These are phyloP conservation scores for Trametes coccinea DNA, from an alignment of 768 basidiomycete genomes.

Conservation along the genomic window DNA sequence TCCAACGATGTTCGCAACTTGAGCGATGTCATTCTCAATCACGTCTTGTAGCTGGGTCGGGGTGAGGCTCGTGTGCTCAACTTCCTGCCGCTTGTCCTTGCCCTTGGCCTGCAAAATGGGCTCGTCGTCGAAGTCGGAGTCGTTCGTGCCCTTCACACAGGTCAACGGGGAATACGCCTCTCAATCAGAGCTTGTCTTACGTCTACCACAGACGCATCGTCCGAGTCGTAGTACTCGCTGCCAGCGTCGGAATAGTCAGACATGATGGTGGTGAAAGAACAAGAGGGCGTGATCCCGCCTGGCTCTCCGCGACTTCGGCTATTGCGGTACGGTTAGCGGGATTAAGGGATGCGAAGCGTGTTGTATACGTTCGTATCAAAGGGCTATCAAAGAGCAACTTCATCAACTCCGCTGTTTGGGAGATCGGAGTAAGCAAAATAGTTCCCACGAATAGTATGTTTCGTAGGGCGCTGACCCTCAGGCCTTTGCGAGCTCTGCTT, in stretches of 20 bases:
- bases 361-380: too few relatives aligned
- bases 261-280: slow-evolving; percentile 23
- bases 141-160: slow-evolving; percentile 24
- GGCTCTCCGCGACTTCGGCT: background rate
- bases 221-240: slow-evolving; percentile 30
- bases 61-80: slow-evolving; percentile 29
- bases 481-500: too few relatives aligned
- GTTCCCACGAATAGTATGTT: too few relatives aligned
- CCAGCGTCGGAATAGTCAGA: slow-evolving; percentile 32
- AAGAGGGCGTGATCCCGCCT: background rate
- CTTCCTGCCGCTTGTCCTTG: slow-evolving; percentile 24
- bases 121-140: slow-evolving; percentile 25
- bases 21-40: slow-evolving; percentile 27
- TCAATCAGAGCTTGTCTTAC: slow-evolving; percentile 13
- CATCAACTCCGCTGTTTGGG: too few relatives aligned
- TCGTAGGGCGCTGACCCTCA: too few relatives aligned
- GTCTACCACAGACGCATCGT: slow-evolving; percentile 22
- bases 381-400: too few relatives aligned
- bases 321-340: background rate
- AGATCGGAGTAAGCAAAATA: too few relatives aligned
- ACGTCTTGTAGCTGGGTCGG: slow-evolving; percentile 25
- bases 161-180: background rate
- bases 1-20: slow-evolving; percentile 32
- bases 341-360: background rate
- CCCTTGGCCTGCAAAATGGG: slow-evolving; percentile 26